Conservation (phyloP, 2,329 filamentous ascomycete genomes). For the Exutisphaerella laricina region DNA sequence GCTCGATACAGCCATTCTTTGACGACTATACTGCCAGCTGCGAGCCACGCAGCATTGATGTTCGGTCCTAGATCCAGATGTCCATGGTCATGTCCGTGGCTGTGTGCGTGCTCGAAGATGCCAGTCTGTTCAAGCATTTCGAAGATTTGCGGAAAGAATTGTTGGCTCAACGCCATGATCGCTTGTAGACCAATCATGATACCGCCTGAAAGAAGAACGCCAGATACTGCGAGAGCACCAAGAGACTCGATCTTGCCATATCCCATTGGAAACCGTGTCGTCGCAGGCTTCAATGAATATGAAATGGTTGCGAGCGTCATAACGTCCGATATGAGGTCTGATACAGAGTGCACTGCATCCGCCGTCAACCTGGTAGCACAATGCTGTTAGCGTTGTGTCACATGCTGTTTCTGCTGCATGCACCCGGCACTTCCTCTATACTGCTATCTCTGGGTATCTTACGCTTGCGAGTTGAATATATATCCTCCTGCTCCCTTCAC, state of each 20-base stretch:
- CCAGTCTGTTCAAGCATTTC: conserved; percentile 38
- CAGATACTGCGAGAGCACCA: conserved; percentile 86
- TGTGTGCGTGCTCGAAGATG: conserved; percentile 48
- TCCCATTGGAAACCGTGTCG: conserved; percentile 76
- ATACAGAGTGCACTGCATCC: conserved; percentile 92
- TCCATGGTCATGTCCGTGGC: conserved; percentile 61
- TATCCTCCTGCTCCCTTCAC: conserved; percentile 90
- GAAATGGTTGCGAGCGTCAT: conserved; percentile 92
- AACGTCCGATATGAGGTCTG: conserved; percentile 90
- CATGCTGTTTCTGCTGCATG: too few relatives aligned
- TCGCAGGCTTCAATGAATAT: conserved; percentile 82
- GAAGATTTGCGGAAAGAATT: conserved; percentile 45
- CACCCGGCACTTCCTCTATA: background rate
- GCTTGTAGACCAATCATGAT: conserved; percentile 77
- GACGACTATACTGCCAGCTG: conserved; percentile 78
- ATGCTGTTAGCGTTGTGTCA: background rate
- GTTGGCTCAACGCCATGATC: conserved; percentile 52
- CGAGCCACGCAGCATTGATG: conserved; percentile 91
- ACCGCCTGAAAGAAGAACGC: conserved; percentile 82
- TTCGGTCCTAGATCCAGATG: conserved; percentile 55
- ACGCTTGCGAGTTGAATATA: conserved; percentile 80
- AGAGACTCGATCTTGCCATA: conserved; percentile 98
- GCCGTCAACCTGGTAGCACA: conserved; percentile 41
- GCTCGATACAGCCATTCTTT: conserved; percentile 98
- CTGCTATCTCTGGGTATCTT: conserved; percentile 15